Percentiles rank a stretch among this genome's conserved stretches.
Evolutionary conservation across 805 yeast species (phyloP).

Genomic region (Nakazawaea wickerhamii): DNA sequence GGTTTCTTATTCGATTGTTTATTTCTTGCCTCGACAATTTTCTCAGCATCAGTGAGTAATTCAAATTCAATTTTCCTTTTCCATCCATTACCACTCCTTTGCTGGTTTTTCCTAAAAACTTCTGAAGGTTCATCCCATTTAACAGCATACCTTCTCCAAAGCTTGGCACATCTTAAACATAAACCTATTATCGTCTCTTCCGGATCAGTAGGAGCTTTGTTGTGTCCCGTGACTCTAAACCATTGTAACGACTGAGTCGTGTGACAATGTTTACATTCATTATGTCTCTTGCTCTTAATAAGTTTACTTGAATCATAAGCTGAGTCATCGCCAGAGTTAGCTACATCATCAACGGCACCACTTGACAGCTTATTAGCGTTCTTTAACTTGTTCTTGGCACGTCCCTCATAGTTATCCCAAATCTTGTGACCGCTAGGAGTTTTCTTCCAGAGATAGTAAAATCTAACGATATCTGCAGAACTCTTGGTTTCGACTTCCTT

Average conservation of each 20-base stretch:
- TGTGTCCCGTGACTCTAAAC: slow-evolving; percentile 66
- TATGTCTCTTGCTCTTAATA: slow-evolving; percentile 29
- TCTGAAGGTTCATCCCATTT: slow-evolving; percentile 79
- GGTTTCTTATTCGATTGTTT: slow-evolving; percentile 1
- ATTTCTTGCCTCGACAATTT: slow-evolving; percentile 43
- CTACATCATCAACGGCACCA: slow-evolving; percentile 38
- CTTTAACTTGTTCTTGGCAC: slow-evolving; percentile 55
- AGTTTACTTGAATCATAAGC: slow-evolving; percentile 56
- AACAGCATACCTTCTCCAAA: slow-evolving; percentile 89
- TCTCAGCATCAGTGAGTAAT: slow-evolving; percentile 53
- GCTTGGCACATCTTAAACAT: slow-evolving; percentile 79
- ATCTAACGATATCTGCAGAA: slow-evolving; percentile 75
- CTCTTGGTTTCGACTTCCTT: slow-evolving; percentile 71
- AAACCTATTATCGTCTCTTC: slow-evolving; percentile 47
- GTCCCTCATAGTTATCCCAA: slow-evolving; percentile 79
- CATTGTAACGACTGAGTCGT: slow-evolving; percentile 53
- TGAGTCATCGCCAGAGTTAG: slow-evolving; percentile 68
- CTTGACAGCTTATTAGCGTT: slow-evolving; percentile 21
- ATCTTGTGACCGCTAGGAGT: slow-evolving; percentile 66
- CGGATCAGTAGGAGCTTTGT: slow-evolving; percentile 29
- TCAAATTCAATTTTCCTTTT: slow-evolving; percentile 64
- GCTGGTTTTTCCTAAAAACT: slow-evolving; percentile 43
- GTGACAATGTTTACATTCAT: slow-evolving; percentile 70
- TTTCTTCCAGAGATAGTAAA: slow-evolving; percentile 89
- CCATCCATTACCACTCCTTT: slow-evolving; percentile 47